Base-by-base conservation (phyloP, 257 asterid species). In the Penstemon davidsonii region DNA sequence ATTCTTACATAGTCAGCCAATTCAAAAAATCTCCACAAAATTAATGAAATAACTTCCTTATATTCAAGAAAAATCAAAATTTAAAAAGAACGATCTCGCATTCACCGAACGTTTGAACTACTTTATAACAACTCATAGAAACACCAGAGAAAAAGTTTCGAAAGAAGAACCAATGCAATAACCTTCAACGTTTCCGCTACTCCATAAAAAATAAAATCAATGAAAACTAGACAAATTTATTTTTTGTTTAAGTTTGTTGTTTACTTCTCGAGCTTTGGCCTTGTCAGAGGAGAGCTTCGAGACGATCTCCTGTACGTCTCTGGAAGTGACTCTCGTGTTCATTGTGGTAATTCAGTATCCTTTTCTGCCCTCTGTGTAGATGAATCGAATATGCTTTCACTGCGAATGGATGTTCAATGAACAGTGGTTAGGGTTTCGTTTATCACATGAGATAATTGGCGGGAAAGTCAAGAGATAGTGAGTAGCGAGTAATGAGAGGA, bases 231-330 rank as follows among this genome's bases (percentile, higher is more conserved):
- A 13, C 36, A 62, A 33, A 3, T 72, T 47, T 19, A 68, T 50
- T 12, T 73, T 6, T 70, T 15, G 7, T 39, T 64, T 18, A n/a
- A 38, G 54, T 4, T 55, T 3, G 50, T 11, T 12, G 10, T 51
- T 76, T 89, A 92, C 98, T 70, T 92, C 97, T 55, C 98, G 88
- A 36, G 79, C 40, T 85, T 89, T 92, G 58, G 96, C 88, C 78
- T 90, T 92, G 45, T 87, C 95, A 59, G 98, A 88, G 1, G 97
- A 75, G 57, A 92, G 90, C 65, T 82, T 86, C 75, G 86, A 72
- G 84, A 85, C 78, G 74, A 89, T 81, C 55, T 89, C 97, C 78
- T 90, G 95, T 51, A 92, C 54, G 67, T 92, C 98, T 73, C 90
- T 71, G 36, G 93, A 82, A 42, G 95, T 76, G 43, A 87, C 92